Percentiles rank a stretch among this genome's conserved stretches.
These are phyloP conservation scores for Clonostachys rhizophaga DNA, from an alignment of 2,329 filamentous ascomycete species.

Conservation along the genomic window DNA sequence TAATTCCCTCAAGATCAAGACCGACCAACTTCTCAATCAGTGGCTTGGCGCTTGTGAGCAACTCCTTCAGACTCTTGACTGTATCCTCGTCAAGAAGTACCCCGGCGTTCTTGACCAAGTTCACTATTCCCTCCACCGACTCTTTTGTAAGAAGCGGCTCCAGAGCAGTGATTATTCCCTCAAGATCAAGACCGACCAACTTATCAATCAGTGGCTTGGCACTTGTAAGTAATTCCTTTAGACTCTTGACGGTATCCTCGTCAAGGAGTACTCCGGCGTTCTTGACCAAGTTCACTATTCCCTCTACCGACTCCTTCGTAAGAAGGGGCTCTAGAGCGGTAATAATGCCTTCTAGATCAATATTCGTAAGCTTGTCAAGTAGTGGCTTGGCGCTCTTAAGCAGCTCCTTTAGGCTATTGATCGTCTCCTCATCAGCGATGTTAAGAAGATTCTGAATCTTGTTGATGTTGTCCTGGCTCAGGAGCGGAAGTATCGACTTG, in stretches of 20 bases:
- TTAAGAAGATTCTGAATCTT: constrained; percentile 23
- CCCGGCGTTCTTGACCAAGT: constrained; percentile 13
- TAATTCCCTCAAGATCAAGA: constrained; percentile 23
- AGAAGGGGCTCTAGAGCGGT: constrained; percentile 17
- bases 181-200: constrained; percentile 21
- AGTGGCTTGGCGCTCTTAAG: constrained; percentile 22
- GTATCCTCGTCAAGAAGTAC: constrained; percentile 12
- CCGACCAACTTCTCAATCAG: constrained; percentile 17
- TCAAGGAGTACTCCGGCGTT: constrained; percentile 20
- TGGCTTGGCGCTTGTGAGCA: constrained; percentile 11
- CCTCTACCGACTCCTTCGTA: constrained; percentile 14
- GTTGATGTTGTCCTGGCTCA: constrained; percentile 20
- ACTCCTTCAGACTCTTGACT: constrained; percentile 9
- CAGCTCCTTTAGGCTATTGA: constrained; percentile 23
- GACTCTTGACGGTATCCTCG: constrained; percentile 10
- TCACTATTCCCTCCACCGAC: constrained; percentile 14
- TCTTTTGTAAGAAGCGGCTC: constrained; percentile 18
- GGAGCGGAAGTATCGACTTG: constrained; percentile 16
- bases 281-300: constrained; percentile 16
- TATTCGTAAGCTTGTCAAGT: constrained; percentile 15
- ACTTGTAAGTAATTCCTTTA: constrained; percentile 11
- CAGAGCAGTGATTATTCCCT: constrained; percentile 18
- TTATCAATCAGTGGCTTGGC: constrained; percentile 21
- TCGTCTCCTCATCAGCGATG: constrained; percentile 22
- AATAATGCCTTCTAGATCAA: constrained; percentile 21